Conservation (phyloP, 2,329 filamentous ascomycete genomes). For the Alternaria hordeiaustralica region DNA sequence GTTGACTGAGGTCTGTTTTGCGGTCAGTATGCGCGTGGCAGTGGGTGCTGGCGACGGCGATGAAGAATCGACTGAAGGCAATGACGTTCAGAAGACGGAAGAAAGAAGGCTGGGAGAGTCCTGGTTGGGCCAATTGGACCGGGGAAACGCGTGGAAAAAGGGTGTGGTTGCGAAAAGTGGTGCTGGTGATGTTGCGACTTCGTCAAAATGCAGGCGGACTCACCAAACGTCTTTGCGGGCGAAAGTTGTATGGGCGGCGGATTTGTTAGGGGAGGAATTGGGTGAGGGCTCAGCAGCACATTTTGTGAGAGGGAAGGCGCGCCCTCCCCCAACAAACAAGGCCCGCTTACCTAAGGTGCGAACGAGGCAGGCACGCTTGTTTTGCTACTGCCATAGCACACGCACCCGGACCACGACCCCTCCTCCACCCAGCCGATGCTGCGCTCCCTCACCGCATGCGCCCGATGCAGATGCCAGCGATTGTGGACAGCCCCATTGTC, state of each 20-base stretch:
- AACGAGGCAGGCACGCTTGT: slow-evolving; percentile 18
- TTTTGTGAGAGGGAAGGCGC: slow-evolving; percentile 11
- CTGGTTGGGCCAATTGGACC: slow-evolving; percentile 35
- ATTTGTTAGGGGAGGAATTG: slow-evolving; percentile 14
- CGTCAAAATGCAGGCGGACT: slow-evolving; percentile 35
- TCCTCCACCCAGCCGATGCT: slow-evolving; percentile 17
- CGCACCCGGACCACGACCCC: slow-evolving; percentile 19
- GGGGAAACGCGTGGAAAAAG: slow-evolving; percentile 44
- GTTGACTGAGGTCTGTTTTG: slow-evolving; percentile 38
- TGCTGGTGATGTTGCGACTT: slow-evolving; percentile 25
- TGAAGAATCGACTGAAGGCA: slow-evolving; percentile 40
- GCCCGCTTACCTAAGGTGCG: slow-evolving; percentile 11
- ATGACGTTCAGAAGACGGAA: slow-evolving; percentile 34
- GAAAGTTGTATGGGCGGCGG: slow-evolving; percentile 32
- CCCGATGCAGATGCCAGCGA: slow-evolving; percentile 10
- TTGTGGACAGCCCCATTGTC: background rate
- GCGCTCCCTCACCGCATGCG: slow-evolving; percentile 22
- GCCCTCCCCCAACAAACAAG: slow-evolving; percentile 10
- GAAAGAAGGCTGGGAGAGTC: slow-evolving; percentile 35
- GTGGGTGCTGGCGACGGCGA: slow-evolving; percentile 32
- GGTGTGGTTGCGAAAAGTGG: slow-evolving; percentile 34
- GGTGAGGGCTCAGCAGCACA: slow-evolving; percentile 12
- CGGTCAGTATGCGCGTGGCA: slow-evolving; percentile 39
- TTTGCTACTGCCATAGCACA: slow-evolving; percentile 18
- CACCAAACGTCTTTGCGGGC: slow-evolving; percentile 39